Percentiles rank a stretch among this genome's conserved stretches.
phyloP scores from a whole-genome alignment of 768 basidiomycete species.

The Collybia mongolica region DNA sequence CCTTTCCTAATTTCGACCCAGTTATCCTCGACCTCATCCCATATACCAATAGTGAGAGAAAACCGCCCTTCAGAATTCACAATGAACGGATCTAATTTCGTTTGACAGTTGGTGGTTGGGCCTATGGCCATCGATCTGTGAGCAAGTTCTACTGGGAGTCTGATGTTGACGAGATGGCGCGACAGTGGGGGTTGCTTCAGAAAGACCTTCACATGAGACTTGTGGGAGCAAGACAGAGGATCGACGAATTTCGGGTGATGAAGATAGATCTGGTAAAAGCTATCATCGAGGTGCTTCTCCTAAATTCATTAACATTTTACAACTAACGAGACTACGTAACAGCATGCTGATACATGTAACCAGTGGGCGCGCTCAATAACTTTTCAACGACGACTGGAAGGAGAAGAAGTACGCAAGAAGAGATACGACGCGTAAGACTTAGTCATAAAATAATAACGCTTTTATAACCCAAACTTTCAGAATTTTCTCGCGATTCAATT shows the following conservation, averaged over 20 bases:
- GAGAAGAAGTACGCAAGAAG: background rate
- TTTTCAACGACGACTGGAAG: background rate
- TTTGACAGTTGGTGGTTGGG: constrained; percentile 25
- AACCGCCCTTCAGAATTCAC: too few species aligned
- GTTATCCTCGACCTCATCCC: constrained; percentile 25
- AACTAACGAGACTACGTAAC: background rate
- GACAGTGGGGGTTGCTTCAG: constrained; percentile 11
- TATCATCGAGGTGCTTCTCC: constrained; percentile 11
- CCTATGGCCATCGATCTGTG: constrained; percentile 19
- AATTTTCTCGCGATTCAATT: constrained; percentile 12
- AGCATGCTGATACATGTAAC: constrained; percentile 9
- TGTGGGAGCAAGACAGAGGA: constrained; percentile 20
- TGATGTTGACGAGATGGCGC: constrained; percentile 25
- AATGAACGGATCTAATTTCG: too few species aligned
- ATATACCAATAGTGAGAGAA: constrained; percentile 26
- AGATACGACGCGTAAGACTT: constrained; percentile 11
- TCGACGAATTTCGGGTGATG: constrained; percentile 23
- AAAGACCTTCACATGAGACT: constrained; percentile 18
- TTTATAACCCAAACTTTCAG: constrained; percentile 3
- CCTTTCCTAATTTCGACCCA: constrained; percentile 24
- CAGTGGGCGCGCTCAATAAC: constrained; percentile 7
- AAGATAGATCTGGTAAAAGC: constrained; percentile 10
- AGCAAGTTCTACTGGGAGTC: constrained; percentile 32
- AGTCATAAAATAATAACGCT: background rate
- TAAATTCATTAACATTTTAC: background rate